These are phyloP conservation scores for Metschnikowia lunata DNA, from an alignment of 805 yeast species.

Conservation along the genomic window DNA sequence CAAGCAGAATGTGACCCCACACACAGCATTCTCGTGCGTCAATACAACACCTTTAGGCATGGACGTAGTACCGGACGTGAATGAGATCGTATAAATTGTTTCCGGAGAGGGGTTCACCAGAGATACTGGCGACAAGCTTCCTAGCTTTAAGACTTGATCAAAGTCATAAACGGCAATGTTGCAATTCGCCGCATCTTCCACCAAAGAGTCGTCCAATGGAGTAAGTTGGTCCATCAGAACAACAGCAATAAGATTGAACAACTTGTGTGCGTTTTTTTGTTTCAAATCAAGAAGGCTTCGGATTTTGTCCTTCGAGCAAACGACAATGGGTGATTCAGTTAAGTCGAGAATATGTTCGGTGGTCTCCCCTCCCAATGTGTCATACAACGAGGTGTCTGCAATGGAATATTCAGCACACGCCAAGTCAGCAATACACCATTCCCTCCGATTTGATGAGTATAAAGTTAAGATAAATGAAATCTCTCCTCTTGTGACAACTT, in stretches of 20 bases:
- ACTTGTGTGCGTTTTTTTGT: conserved; percentile 24
- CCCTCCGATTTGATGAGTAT: conserved; percentile 32
- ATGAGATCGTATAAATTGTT: conserved; percentile 37
- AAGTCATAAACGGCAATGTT: conserved; percentile 23
- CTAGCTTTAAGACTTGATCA: conserved; percentile 28
- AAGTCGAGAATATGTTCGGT: conserved; percentile 30
- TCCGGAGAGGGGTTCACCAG: conserved; percentile 30
- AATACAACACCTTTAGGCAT: conserved; percentile 71
- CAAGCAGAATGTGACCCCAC: conserved; percentile 11
- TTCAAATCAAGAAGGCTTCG: conserved; percentile 44
- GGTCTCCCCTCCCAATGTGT: conserved; percentile 35
- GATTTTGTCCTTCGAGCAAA: conserved; percentile 48
- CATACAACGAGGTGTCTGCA: conserved; percentile 39
- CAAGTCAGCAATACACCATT: conserved; percentile 37
- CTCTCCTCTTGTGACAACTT: conserved; percentile 15
- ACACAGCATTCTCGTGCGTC: conserved; percentile 14
- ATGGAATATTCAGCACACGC: conserved; percentile 30
- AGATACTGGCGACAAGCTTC: conserved; percentile 35
- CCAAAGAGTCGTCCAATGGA: conserved; percentile 10
- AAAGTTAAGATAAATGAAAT: conserved; percentile 31
- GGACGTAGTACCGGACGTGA: conserved; percentile 60
- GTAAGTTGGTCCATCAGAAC: conserved; percentile 47
- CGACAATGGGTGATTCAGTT: conserved; percentile 22
- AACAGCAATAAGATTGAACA: conserved; percentile 45
- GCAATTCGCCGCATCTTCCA: conserved; percentile 12